Evolutionary conservation across 139 green algal genomes (phyloP), one percentile per base, ranked within the genome.

Genomic region (Mychonastes homosphaera): DNA sequence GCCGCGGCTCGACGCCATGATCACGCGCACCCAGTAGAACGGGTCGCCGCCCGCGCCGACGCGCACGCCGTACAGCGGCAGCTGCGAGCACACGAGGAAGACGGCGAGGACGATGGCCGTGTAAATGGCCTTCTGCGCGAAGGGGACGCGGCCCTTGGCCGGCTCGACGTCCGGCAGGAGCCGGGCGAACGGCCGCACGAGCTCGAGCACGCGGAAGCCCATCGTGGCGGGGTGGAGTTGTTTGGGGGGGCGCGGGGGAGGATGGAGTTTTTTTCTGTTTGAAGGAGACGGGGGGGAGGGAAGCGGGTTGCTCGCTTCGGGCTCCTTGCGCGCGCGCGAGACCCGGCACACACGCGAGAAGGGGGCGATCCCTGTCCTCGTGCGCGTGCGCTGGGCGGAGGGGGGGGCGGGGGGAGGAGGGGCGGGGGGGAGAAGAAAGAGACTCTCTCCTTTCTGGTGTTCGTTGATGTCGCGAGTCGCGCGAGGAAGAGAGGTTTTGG

Each of bases 1-100:
- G 4, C 91, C 91, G 10, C 91, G 70, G 72, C 94, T 96, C 38
- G 81, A 94, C 10, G 92, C 92, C 84, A 98, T 93, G 72, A 98
- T 98, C 8, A 97, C 87, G 39, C 92, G 87, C 23, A 86, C 84
- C 90, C 92, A 98, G 70, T 97, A 98, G 72, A 97, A 94, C 7
- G 92, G 91, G 72, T 98, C 92, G 13, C 82, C 82, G 43, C 83
- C 50, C 18, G 69, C 71, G 64, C 84, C 85, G 36, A 82, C 85
- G 47, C 95, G 83, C 64, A 98, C 96, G 56, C 92, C 92, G 78
- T 97, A 98, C 3, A 98, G 82, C 15, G 92, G 92, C 36, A 98
- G 84, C 68, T 97, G 92, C 6, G 80, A 92, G 76, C 92, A 98
- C 1, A 98, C 92, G 29, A 98, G 79, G 70, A 97, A 98, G 56